Evolutionary conservation across 1,284 basidiomycete species (phyloP).

Genomic region (Puccinia coronata): DNA sequence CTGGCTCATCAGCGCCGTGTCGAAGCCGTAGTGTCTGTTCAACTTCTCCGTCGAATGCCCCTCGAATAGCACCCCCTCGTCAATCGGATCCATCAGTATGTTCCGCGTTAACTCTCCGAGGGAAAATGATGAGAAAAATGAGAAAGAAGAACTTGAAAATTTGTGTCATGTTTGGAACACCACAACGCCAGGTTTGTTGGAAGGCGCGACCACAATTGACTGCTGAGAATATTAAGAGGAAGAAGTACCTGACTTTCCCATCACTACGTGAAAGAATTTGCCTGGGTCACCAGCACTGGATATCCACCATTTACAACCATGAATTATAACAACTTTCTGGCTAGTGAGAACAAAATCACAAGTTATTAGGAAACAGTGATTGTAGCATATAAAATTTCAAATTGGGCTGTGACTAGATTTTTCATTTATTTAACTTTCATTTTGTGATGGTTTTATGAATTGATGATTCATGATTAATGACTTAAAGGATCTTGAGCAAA

Average conservation of each 20-base stretch:
- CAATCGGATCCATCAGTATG: slow-evolving; percentile 80
- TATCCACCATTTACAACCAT: slow-evolving; percentile 99
- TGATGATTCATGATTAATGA: neutral
- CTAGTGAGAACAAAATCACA: slow-evolving; percentile 66
- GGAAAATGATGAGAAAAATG: too few species aligned
- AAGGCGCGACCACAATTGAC: slow-evolving; percentile 88
- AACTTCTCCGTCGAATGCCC: slow-evolving; percentile 73
- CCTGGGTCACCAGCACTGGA: slow-evolving; percentile 94
- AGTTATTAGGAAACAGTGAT: neutral
- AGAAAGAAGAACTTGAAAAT: too few species aligned
- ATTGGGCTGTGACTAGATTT: neutral
- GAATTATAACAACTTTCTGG: slow-evolving; percentile 85
- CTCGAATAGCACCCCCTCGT: slow-evolving; percentile 71
- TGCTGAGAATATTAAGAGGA: slow-evolving; percentile 71
- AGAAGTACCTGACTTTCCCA: slow-evolving; percentile 74
- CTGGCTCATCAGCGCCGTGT: slow-evolving; percentile 86
- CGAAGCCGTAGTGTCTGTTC: slow-evolving; percentile 89
- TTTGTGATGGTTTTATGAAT: too few species aligned
- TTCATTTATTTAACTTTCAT: too few species aligned
- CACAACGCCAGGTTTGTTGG: slow-evolving; percentile 83
- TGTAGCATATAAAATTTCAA: too few species aligned
- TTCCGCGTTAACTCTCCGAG: slow-evolving; percentile 90
- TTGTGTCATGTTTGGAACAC: too few species aligned
- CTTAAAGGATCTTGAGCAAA: neutral
- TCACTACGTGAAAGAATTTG: slow-evolving; percentile 83